These are phyloP conservation scores for Chlorella sp. DNA, from an alignment of 139 green algal species.

Conservation along the genomic window DNA sequence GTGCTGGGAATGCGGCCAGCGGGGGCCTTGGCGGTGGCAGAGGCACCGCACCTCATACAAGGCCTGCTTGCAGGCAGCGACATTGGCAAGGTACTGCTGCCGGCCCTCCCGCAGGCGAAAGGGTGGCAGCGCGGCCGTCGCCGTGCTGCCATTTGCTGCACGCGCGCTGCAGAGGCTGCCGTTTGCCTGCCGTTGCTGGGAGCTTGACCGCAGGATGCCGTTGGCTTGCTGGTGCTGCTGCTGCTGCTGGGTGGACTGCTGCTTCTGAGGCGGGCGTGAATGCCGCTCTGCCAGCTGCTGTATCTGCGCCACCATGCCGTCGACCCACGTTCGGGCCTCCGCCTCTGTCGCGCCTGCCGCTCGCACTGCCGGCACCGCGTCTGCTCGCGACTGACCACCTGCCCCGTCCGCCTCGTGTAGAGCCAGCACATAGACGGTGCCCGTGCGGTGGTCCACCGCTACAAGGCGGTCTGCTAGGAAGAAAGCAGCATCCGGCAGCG, in stretches of 20 bases:
- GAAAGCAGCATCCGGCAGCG: conserved; percentile 83
- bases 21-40: not conserved
- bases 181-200: not conserved
- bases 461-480: conserved; percentile 88
- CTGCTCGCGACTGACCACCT: not conserved
- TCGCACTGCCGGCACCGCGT: not conserved
- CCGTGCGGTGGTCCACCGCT: conserved; percentile 77
- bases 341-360: not conserved
- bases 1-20: not conserved
- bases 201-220: not conserved
- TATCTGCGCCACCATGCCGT: conserved; percentile 1
- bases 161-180: too few species aligned
- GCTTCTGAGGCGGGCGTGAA: not conserved
- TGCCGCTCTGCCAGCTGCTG: conserved; percentile 24
- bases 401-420: conserved; percentile 25
- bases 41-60: not conserved
- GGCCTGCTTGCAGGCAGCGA: conserved; percentile 70
- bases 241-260: not conserved
- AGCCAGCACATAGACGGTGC: conserved; percentile 75
- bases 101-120: conserved; percentile 58
- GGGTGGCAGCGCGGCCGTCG: not conserved
- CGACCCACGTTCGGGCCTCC: conserved; percentile 20
- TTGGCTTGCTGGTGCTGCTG: conserved; percentile 22
- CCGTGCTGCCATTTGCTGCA: too few species aligned
- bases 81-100: conserved; percentile 74